Evolutionary conservation across 331 rosid genomes (phyloP).

Genomic region (Telfairia occidentalis): DNA sequence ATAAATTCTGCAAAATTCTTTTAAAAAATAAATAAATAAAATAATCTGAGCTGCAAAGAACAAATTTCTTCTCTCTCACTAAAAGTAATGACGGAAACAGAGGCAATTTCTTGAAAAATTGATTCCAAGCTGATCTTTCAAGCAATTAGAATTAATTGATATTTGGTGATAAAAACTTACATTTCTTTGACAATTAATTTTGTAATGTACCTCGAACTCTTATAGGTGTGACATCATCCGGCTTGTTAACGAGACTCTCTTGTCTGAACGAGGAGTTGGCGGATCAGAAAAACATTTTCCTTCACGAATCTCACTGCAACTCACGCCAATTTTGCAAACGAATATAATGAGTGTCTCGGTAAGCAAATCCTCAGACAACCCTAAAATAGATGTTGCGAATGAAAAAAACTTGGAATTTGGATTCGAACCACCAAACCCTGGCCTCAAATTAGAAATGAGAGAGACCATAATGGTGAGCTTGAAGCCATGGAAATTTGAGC

Average conservation of each 20-base stretch:
- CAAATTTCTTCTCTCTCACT: not conserved
- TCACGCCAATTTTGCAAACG: slow-evolving; percentile 57
- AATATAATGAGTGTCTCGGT: slow-evolving; percentile 62
- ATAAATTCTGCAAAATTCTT: too few relatives aligned
- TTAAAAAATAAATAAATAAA: too few relatives aligned
- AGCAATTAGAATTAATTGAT: not conserved
- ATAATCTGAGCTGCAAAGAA: not conserved
- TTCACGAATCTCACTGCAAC: slow-evolving; percentile 59
- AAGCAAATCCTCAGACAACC: slow-evolving; percentile 74
- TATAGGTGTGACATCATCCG: slow-evolving; percentile 59
- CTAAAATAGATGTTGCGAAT: slow-evolving; percentile 41
- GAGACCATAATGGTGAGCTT: slow-evolving; percentile 46
- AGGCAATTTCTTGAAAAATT: not conserved
- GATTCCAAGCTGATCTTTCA: not conserved
- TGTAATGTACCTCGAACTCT: not conserved
- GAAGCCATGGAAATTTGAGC: slow-evolving; percentile 88
- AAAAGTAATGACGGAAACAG: not conserved
- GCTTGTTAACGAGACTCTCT: slow-evolving; percentile 55
- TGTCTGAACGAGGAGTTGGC: slow-evolving; percentile 52
- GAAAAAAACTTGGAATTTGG: slow-evolving; percentile 63
- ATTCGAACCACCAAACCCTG: slow-evolving; percentile 42
- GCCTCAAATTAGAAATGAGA: slow-evolving; percentile 44
- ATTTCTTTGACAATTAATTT: not conserved
- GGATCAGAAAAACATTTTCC: slow-evolving; percentile 73
- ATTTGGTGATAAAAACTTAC: not conserved